Conservation (phyloP, 169 alveolate genomes). For the Cryptosporidium ryanae region DNA sequence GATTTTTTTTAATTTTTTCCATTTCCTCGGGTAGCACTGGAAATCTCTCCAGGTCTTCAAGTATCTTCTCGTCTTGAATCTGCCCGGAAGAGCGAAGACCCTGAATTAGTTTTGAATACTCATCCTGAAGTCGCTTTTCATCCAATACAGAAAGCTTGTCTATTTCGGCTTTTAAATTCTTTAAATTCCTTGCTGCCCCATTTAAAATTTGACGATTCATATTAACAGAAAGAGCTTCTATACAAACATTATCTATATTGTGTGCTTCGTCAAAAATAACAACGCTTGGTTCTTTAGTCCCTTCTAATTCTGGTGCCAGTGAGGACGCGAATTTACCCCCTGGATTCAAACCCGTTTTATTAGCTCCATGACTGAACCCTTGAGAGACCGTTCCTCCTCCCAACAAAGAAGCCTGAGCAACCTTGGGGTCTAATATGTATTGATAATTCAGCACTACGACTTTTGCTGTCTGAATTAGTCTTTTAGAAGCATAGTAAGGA, state of each 20-base stretch:
- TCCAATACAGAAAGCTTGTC: slow-evolving; percentile 80
- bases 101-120: slow-evolving; percentile 78
- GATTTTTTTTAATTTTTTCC: slow-evolving; percentile 77
- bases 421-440: slow-evolving; percentile 95
- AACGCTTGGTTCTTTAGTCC: slow-evolving; percentile 87
- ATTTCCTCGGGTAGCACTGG: slow-evolving; percentile 88
- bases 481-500: slow-evolving; percentile 95
- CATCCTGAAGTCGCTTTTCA: slow-evolving; percentile 84
- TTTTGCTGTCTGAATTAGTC: slow-evolving; percentile 91
- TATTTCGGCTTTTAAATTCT: slow-evolving; percentile 80
- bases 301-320: slow-evolving; percentile 72
- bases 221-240: slow-evolving; percentile 95
- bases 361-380: slow-evolving; percentile 72
- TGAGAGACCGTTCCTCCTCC: slow-evolving; percentile 73
- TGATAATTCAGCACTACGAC: slow-evolving; percentile 96
- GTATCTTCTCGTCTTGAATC: slow-evolving; percentile 76
- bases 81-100: slow-evolving; percentile 80
- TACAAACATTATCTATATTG: slow-evolving; percentile 97
- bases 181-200: slow-evolving; percentile 87
- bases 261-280: slow-evolving; percentile 98
- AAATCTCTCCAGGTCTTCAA: slow-evolving; percentile 81
- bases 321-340: slow-evolving; percentile 51
- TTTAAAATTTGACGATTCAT: slow-evolving; percentile 87
- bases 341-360: slow-evolving; percentile 47
- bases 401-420: slow-evolving; percentile 82